Base-by-base conservation (phyloP, 371 early-diverging fungal genomes). In the Syncephalis fuscata region DNA sequence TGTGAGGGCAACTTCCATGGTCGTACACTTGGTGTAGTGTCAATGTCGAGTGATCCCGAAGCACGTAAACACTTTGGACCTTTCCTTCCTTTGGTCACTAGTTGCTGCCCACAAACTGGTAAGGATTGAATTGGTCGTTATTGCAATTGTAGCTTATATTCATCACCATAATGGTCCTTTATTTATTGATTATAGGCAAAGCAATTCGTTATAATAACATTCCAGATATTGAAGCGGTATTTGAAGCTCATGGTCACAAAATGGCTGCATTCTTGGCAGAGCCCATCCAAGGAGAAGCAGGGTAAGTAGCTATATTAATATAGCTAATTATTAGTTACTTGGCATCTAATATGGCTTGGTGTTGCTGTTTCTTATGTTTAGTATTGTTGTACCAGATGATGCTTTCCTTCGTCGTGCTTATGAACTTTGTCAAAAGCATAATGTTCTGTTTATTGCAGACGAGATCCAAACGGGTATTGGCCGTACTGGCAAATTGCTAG, bases 391-490 rank as follows among this genome's bases (percentile, higher is more conserved):
- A 2, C 94, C 98, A n/a, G 88, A 85, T 54, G 73, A 81, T 0
- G 95, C 89, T 9, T 97, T 92, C 66, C 67, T 97, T 45, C 70
- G 73, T 57, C 71, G 71, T 50, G 78, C 78, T 56, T 74, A 80
- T 52, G 86, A 82, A 16, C 73, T 94, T 37, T 97, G 96, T 82
- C 84, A 87, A 62, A 82, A 94, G 66, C 80, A 95, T 73, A 93
- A 95, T 54, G 93, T 92, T 17, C 70, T 97, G 48, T 80, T 97
- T 51, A 93, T 97, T 61, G 89, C 87, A 42, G 98, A 97, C 58
- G 98, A 97, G 69, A 89, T 97, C 61, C 98, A 97, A 66, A 88
- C 93, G n/a, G 98, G 98, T 48, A 69, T 97, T 27, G 92, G 71
- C 11, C 82, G 98, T 53, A 93, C 95, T 10, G 98, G 97, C 44